phyloP scores from a whole-genome alignment of 495 filamentous ascomycete species.

The Elaphomyces granulatus region DNA sequence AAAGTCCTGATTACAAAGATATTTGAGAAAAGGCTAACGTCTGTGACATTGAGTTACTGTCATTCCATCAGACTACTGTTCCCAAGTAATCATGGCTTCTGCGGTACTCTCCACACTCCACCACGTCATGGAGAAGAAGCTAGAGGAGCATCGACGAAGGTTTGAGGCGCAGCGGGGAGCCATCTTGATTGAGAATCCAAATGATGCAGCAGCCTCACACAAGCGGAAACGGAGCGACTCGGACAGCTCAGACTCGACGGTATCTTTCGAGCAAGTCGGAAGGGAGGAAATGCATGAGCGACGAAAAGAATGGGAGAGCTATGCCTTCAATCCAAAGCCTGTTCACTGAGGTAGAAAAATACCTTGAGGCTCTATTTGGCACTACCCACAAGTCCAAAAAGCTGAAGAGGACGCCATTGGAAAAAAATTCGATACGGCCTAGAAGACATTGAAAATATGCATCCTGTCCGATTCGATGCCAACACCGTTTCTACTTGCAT shows the following conservation, averaged over 20 bases:
- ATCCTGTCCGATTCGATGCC: slow-evolving; percentile 12
- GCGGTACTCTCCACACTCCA: slow-evolving; percentile 29
- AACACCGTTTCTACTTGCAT: slow-evolving; percentile 28
- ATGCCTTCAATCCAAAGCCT: slow-evolving; percentile 37
- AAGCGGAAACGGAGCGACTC: slow-evolving; percentile 4
- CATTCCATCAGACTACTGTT: slow-evolving; percentile 44
- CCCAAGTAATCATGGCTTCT: slow-evolving; percentile 42
- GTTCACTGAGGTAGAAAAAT: slow-evolving; percentile 35
- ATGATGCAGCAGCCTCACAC: slow-evolving; percentile 8
- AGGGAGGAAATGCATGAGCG: slow-evolving; percentile 37
- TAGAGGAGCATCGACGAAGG: too few species aligned
- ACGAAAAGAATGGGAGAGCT: slow-evolving; percentile 38
- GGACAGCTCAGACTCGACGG: slow-evolving; percentile 2
- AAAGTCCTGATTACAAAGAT: too few species aligned
- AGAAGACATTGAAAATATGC: slow-evolving; percentile 28
- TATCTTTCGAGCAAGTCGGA: slow-evolving; percentile 27
- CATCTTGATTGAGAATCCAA: slow-evolving; percentile 3
- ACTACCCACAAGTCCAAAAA: slow-evolving; percentile 23
- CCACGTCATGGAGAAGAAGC: too few species aligned
- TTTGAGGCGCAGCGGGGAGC: too few species aligned
- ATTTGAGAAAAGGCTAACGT: too few species aligned
- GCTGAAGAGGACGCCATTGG: slow-evolving; percentile 30
- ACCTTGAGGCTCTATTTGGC: slow-evolving; percentile 39
- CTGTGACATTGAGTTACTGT: too few species aligned
- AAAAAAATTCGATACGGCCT: too few species aligned